Evolutionary conservation across 2,329 filamentous ascomycete genomes (phyloP), one percentile per base, ranked within the genome.

Genomic region (Nothophoma quercina): DNA sequence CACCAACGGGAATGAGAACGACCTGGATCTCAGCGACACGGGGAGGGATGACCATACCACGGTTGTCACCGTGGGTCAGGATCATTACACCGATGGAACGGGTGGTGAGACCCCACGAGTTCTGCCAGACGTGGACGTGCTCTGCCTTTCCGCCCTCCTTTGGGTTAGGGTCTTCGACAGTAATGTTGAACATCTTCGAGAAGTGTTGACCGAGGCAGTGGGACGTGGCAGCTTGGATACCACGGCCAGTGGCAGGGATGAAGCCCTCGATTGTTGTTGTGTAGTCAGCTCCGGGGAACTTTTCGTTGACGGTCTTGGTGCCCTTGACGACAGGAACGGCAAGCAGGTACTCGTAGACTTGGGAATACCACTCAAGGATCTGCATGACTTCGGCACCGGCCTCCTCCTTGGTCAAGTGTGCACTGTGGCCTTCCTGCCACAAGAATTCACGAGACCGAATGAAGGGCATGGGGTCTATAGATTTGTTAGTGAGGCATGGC

Each of bases 121-220:
- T 99, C 76, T 99, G 95, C 93, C 93, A 98, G 51, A 98, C 93
- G 71, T 93, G 81, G 50, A 97, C 80, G 78, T 90, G 89, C 50
- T 72, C 65, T n/a, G 70, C 63, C 75, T 95, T 86, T 40, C 84
- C 87, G 22, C 73, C 75, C 38, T 83, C 80, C 69, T 87, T 87
- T 42, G 83, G 84, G 55, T 82, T 81, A 19, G 95, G 95, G 71
- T 99, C 93, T 76, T 99, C 93, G 23, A 99, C 91, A 0, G 89
- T 96, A 74, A 99, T 98, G 75, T 95, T 89, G 74, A 98, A 99
- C 93, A 99, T 99, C 79, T 96, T 97, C 75, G 89, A 93, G 79
- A 99, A 99, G 79, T 99, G 97, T 78, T 99, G 95, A 45, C 95
- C 95, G 7, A 99, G 83, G 59, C 88, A 91, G 80, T 99, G 95